Base-by-base conservation (phyloP, 768 basidiomycete species). In the Boletus subparvulus region DNA sequence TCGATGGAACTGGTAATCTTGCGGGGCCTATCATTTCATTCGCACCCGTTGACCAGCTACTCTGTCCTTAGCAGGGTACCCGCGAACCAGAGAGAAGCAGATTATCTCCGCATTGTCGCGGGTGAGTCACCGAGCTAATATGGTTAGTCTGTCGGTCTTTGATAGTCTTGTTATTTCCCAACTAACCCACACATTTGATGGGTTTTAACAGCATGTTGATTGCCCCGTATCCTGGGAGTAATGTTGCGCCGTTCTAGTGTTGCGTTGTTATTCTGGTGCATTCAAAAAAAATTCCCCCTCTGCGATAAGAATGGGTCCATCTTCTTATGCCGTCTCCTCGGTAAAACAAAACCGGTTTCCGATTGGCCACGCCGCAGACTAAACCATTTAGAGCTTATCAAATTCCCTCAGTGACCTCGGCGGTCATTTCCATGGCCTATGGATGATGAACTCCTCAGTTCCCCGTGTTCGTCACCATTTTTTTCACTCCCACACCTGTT, bases 61-160 rank as follows among this genome's bases (percentile, higher is more conserved):
- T 14, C 4, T 54, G 7, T 33, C 32, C 48, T 52, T 32, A 30
- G 47, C 28, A 32, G 32, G 37, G 9, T n/a, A 50, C 54, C 65
- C 64, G 59, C 65, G 59, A 69, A 59, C 24, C 36, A 54, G 17
- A 35, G 47, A 21, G 33, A 46, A 46, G 42, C 35, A 50, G 54
- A 40, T 43, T 64, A 67, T 69, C 65, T 64, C 66, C 67, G 67
- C 61, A 36, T 37, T 33, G 35, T 47, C 32, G 49, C 55, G 55
- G 52, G 35, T 40, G 35, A 39, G 42, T 39, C 28, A 13, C 4
- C 42, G 41, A 21, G 36, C 58, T 12, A 50, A 56, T 48, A 47
- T 56, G 54, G 61, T 54, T 59, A 59, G 66, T 36, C 40, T 50
- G 33, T 54, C 49, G 50, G 56, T 19, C 33, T 41, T 32, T 40